Conservation (phyloP, 2,329 filamentous ascomycete species). For the Talaromyces sp. region DNA sequence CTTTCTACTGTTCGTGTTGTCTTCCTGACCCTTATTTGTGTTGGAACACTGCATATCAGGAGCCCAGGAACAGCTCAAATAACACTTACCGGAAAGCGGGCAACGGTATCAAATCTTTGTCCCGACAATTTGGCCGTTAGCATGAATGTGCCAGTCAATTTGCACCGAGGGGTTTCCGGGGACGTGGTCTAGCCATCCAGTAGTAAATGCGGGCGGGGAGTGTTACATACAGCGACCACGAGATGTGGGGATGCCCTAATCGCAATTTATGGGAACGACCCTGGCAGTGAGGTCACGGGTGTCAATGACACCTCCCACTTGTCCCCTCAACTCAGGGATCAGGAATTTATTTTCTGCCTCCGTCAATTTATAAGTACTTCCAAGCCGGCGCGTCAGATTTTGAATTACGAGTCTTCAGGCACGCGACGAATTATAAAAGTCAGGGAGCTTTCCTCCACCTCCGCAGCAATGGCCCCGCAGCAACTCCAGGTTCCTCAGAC, state of each 20-base stretch:
- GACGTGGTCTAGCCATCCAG: background rate
- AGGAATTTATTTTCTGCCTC: background rate
- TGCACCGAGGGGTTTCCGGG: background rate
- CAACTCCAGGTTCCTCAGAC: constrained; percentile 63
- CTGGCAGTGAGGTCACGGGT: background rate
- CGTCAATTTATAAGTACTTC: too few relatives aligned
- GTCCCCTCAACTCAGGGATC: background rate
- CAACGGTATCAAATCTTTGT: too few relatives aligned
- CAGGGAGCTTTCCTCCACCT: constrained; percentile 1
- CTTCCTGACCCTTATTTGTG: too few relatives aligned
- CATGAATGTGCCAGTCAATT: background rate
- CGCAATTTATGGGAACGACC: background rate
- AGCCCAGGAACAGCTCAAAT: too few relatives aligned
- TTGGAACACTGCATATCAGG: too few relatives aligned
- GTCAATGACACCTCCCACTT: background rate
- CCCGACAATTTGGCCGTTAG: too few relatives aligned
- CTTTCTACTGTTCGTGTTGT: too few relatives aligned
- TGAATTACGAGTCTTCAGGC: background rate
- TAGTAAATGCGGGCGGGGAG: background rate
- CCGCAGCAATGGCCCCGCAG: constrained; percentile 36
- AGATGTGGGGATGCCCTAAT: constrained; percentile 2
- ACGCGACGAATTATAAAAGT: background rate
- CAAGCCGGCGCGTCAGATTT: background rate
- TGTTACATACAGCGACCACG: background rate
- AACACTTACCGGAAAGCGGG: too few relatives aligned